phyloP scores from a whole-genome alignment of 352 stramenopile genomes.

The Phytophthora pseudosyringae region DNA sequence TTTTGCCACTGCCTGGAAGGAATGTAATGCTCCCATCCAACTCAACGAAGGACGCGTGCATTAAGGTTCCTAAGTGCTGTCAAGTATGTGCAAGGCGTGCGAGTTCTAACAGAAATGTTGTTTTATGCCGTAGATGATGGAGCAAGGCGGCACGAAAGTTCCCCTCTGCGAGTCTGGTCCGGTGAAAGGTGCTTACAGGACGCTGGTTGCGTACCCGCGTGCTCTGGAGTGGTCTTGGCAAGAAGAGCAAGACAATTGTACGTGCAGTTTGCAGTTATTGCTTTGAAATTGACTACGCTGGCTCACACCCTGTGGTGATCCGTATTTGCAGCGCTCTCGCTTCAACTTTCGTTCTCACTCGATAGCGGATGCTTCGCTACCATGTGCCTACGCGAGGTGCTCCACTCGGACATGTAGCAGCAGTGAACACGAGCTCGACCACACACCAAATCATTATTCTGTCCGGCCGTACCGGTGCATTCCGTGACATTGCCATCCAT shows the following conservation, averaged over 20 bases:
- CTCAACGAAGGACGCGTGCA: constrained; percentile 44
- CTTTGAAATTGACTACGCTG: not conserved
- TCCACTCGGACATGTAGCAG: constrained; percentile 57
- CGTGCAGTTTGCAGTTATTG: constrained; percentile 15
- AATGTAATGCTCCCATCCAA: constrained; percentile 60
- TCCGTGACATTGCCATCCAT: constrained; percentile 6
- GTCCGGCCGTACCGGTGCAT: constrained; percentile 22
- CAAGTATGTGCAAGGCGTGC: not conserved
- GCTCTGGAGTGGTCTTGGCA: constrained; percentile 55
- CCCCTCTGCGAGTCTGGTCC: constrained; percentile 43
- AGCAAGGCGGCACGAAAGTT: constrained; percentile 51
- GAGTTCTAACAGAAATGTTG: constrained; percentile 6
- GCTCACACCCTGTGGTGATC: not conserved
- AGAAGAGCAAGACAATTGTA: constrained; percentile 28
- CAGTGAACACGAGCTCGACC: not conserved
- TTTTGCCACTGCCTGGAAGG: constrained; percentile 66
- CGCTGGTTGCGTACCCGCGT: constrained; percentile 46
- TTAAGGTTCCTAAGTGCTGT: constrained; percentile 41
- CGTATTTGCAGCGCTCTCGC: constrained; percentile 13
- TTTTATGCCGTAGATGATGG: constrained; percentile 43
- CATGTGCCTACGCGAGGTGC: constrained; percentile 78
- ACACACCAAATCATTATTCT: constrained; percentile 21
- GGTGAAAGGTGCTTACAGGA: constrained; percentile 70
- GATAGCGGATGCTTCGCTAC: constrained; percentile 77
- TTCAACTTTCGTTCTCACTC: constrained; percentile 63